Evolutionary conservation across 176 grass and related monocot species (phyloP).

Genomic region (Oryza glumipatula): DNA sequence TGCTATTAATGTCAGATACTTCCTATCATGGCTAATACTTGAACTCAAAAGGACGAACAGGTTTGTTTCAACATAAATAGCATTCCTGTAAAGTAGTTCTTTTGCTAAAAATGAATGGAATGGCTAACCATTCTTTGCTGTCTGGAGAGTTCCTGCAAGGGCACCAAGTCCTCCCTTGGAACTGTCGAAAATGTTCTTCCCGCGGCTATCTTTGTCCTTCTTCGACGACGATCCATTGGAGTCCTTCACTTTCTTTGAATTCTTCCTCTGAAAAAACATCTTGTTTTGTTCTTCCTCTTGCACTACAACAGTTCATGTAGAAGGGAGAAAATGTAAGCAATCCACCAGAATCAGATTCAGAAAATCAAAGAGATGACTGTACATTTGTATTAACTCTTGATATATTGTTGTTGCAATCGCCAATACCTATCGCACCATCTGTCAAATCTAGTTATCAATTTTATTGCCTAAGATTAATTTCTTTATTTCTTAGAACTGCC

Average conservation of each 20-base stretch:
- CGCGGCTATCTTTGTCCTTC: constrained; percentile 42
- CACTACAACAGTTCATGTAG: constrained; percentile 24
- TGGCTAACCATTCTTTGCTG: constrained; percentile 43
- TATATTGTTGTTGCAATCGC: neutral
- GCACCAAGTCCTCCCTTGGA: constrained; percentile 53
- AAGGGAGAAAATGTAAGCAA: constrained; percentile 24
- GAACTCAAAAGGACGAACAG: neutral
- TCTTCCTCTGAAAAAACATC: constrained; percentile 58
- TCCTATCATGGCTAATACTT: neutral
- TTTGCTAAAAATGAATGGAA: constrained; percentile 1
- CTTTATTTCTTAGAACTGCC: no score
- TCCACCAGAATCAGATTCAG: neutral
- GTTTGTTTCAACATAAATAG: neutral
- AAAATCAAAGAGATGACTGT: constrained; percentile 10
- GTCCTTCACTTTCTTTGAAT: constrained; percentile 55
- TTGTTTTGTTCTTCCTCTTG: constrained; percentile 26
- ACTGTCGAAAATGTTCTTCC: constrained; percentile 47
- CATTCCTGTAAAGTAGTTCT: neutral
- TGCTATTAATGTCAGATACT: neutral
- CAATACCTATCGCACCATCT: neutral
- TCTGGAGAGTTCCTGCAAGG: constrained; percentile 38
- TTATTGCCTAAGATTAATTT: neutral
- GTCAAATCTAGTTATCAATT: neutral
- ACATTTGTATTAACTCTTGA: neutral
- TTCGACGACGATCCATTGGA: constrained; percentile 37